Base-by-base conservation (phyloP, 345 rosid species). In the Microthlaspi erraticum region DNA sequence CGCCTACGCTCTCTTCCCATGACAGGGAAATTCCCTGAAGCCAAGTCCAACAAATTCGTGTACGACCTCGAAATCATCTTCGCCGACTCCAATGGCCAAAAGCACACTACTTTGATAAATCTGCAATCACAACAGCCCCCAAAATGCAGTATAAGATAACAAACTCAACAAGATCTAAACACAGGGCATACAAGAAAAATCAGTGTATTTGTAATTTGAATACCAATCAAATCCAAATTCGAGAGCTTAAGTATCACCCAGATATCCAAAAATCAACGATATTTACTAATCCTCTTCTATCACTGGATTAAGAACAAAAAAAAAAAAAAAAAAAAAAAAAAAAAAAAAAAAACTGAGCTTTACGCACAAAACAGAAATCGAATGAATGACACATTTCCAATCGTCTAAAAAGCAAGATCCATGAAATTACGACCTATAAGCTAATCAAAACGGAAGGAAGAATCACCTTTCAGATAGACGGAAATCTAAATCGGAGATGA, bases 21-120 rank as follows among this genome's bases (percentile, higher is more conserved):
- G n/a, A 71, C 80, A 59, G 80, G 80, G 68, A 77, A 77, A 66
- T 77, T 77, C 76, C 80, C 80, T 49, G 80, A 70, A 13, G 76
- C 76, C 58, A 77, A 31, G 73, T 77, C 80, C 60, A 70, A 59
- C 50, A 77, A 53, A 52, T 77, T 77, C 20, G 80, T 77, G 29
- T 77, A 77, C 19, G 80, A 77, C 72, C 80, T 77, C 0, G 80
- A 77, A 26, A 77, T 77, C 76, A 77, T 77, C 74, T 71, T 72
- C 46, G 8, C 68, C 36, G 68, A 53, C 77, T 53, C 59, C 72
- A 76, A 64, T 34, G 34, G 10, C 52, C 26, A 49, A 16, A 52
- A 43, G 23, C 23, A 11, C 67, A 61, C 64, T 34, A 36, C 2
- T 53, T 61, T 70, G 26, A 52, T 12, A 54, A 68, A 68, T 75